Conservation (phyloP, 2,329 filamentous ascomycete genomes). For the Colletotrichum echinochloae region DNA sequence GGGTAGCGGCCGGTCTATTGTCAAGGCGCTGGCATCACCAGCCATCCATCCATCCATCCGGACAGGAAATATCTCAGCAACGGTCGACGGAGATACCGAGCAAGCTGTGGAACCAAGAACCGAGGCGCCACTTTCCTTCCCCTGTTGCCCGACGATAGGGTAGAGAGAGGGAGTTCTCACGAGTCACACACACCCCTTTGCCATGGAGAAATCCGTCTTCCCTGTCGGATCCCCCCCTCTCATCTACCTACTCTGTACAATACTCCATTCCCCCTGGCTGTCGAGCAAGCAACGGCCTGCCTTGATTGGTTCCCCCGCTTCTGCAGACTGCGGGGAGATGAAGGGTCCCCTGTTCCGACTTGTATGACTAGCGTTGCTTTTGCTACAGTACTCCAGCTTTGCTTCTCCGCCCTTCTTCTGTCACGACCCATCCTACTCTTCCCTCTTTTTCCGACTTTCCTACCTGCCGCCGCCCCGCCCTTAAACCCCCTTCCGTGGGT, state of each 20-base stretch:
- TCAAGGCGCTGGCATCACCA: no score
- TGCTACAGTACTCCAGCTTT: slow-evolving; percentile 2
- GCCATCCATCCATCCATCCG: no score
- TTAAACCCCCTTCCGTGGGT: no score
- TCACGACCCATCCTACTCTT: slow-evolving; percentile 17
- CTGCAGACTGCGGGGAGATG: slow-evolving; percentile 3
- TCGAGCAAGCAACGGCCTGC: not conserved
- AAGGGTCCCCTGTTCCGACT: not conserved
- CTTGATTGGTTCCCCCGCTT: slow-evolving; percentile 12
- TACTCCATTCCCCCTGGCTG: not conserved
- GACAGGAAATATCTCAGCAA: no score
- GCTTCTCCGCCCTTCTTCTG: slow-evolving; percentile 30
- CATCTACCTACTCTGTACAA: no score
- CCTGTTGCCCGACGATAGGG: no score
- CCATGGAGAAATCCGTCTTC: slow-evolving; percentile 18
- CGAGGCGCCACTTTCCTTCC: no score
- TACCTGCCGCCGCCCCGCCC: not conserved
- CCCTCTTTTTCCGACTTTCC: slow-evolving; percentile 37
- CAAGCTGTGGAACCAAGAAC: no score
- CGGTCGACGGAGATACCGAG: no score
- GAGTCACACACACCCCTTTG: no score
- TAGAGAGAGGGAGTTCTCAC: no score
- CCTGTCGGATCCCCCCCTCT: slow-evolving; percentile 7
- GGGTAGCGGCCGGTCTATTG: no score
- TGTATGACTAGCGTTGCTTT: not conserved